Percentiles rank a stretch among this genome's conserved stretches.
phyloP scores from a whole-genome alignment of 768 basidiomycete species.

The Daedaleopsis nitida region DNA sequence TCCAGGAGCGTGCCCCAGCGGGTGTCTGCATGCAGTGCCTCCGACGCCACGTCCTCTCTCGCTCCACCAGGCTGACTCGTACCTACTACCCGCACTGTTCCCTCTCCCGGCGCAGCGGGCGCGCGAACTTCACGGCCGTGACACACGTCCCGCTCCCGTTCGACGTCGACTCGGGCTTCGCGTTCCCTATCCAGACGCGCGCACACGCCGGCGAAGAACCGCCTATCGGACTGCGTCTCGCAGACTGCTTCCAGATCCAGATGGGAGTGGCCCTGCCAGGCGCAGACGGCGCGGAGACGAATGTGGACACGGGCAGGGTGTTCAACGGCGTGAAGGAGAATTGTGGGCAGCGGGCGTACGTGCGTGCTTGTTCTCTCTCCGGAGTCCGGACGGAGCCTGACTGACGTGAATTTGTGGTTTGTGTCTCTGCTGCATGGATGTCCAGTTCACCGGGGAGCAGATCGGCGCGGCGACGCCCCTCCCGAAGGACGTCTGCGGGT shows the following conservation, averaged over 20 bases:
- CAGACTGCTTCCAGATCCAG: background rate
- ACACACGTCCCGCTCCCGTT: background rate
- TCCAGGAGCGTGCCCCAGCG: background rate
- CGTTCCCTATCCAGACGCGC: background rate
- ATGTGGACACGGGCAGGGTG: background rate
- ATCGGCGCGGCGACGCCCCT: background rate
- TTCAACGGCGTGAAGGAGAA: background rate
- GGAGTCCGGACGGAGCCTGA: background rate
- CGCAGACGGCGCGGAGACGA: background rate
- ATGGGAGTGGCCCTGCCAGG: background rate
- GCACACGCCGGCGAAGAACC: background rate
- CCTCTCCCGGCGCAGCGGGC: background rate
- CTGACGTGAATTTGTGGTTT: background rate
- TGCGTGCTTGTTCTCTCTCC: background rate
- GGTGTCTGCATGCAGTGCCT: background rate
- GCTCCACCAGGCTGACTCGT: background rate
- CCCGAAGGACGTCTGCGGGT: background rate
- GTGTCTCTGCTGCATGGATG: too few relatives aligned
- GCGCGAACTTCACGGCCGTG: background rate
- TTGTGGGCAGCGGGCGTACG: background rate
- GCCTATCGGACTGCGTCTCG: background rate
- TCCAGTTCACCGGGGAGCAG: background rate
- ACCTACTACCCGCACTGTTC: background rate
- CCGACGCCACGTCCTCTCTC: background rate
- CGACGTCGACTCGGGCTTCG: background rate